Evolutionary conservation across 768 basidiomycete genomes (phyloP).

Genomic region (Tylopilus sp.): DNA sequence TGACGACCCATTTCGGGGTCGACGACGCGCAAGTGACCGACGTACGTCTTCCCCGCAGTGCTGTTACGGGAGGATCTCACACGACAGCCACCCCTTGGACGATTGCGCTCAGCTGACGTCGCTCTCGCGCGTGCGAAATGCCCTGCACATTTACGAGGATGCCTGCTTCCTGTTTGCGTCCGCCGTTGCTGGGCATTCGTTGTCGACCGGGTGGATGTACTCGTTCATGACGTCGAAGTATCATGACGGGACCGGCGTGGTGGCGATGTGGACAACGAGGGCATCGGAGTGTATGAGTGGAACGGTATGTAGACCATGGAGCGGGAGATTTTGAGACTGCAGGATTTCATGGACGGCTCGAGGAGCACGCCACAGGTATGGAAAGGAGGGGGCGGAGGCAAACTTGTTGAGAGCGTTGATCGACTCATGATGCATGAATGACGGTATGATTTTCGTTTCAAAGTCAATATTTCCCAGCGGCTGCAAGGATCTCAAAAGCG

Average conservation of each 20-base stretch:
- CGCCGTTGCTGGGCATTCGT: conserved; percentile 14
- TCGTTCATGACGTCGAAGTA: conserved; percentile 1
- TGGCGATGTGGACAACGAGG: conserved; percentile 6
- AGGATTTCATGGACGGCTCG: conserved; percentile 14
- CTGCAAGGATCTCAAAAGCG: too few species aligned
- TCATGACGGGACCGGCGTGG: conserved; percentile 19
- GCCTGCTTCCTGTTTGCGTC: conserved; percentile 13
- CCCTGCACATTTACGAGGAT: conserved; percentile 7
- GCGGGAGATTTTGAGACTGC: conserved; percentile 11
- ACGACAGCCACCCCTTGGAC: neutral
- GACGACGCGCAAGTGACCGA: neutral
- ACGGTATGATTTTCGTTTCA: too few species aligned
- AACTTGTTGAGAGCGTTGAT: conserved; percentile 3
- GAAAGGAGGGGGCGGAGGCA: conserved; percentile 17
- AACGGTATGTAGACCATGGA: conserved; percentile 17
- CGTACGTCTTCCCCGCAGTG: neutral
- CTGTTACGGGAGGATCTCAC: neutral
- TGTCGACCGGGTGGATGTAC: conserved; percentile 10
- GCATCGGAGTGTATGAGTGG: conserved; percentile 8
- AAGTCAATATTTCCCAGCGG: too few species aligned
- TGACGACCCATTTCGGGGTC: neutral
- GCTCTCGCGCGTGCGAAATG: conserved; percentile 1
- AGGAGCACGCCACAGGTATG: conserved; percentile 9
- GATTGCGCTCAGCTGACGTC: conserved; percentile 13
- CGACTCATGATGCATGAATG: too few species aligned